phyloP scores from a whole-genome alignment of 495 filamentous ascomycete species.

The Aspergillus panamensis region DNA sequence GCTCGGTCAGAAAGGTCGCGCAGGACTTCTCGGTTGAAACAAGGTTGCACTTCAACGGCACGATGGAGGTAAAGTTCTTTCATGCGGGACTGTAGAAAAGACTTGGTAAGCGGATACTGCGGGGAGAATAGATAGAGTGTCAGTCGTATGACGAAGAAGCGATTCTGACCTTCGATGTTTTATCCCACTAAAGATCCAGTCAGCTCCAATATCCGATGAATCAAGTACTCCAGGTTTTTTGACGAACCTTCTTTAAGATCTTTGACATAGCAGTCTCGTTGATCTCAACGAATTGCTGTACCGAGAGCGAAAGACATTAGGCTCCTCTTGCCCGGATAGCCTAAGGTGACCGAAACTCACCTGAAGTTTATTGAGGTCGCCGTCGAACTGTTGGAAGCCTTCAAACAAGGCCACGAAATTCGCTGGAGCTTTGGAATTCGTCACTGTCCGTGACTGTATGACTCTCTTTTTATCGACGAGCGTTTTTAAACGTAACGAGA shows the following conservation, averaged over 20 bases:
- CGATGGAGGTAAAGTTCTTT: slow-evolving; percentile 96
- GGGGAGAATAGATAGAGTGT: neutral
- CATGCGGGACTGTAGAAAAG: slow-evolving; percentile 66
- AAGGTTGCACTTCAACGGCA: slow-evolving; percentile 95
- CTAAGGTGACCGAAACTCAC: slow-evolving; percentile 24
- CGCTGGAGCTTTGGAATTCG: slow-evolving; percentile 77
- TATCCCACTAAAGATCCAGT: slow-evolving; percentile 72
- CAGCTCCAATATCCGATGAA: slow-evolving; percentile 15
- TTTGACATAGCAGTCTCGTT: slow-evolving; percentile 97
- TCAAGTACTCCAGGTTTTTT: neutral
- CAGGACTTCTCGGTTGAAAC: slow-evolving; percentile 95
- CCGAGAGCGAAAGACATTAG: neutral
- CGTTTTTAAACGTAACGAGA: slow-evolving; percentile 86
- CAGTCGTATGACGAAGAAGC: neutral
- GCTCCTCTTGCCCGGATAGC: neutral
- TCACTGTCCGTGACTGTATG: slow-evolving; percentile 69
- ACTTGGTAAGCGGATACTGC: slow-evolving; percentile 14
- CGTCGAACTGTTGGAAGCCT: slow-evolving; percentile 94
- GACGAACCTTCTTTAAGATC: slow-evolving; percentile 85
- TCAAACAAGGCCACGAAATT: slow-evolving; percentile 92
- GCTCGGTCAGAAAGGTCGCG: slow-evolving; percentile 95
- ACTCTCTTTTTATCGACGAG: slow-evolving; percentile 91
- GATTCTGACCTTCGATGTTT: slow-evolving; percentile 80
- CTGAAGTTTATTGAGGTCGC: slow-evolving; percentile 93
- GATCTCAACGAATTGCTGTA: slow-evolving; percentile 88